Conservation (phyloP, 768 basidiomycete genomes). For the Lepiota venenata region DNA sequence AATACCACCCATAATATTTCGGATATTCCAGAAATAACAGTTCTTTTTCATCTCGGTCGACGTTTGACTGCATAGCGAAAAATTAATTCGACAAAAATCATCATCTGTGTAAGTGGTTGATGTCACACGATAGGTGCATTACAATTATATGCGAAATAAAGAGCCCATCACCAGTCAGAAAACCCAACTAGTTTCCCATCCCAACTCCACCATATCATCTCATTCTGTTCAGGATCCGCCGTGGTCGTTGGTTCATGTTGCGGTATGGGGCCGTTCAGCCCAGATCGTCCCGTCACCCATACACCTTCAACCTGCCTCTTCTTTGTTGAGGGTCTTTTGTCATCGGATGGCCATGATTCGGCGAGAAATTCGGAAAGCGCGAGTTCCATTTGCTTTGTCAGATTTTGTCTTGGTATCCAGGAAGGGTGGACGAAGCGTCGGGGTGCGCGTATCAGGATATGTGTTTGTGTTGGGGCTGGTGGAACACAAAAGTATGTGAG, state of each 20-base stretch:
- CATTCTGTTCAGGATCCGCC: slow-evolving; percentile 29
- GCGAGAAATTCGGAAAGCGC: slow-evolving; percentile 37
- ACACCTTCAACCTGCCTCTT: slow-evolving; percentile 41
- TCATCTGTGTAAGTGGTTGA: too few relatives aligned
- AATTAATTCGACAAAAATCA: too few relatives aligned
- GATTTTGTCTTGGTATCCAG: slow-evolving; percentile 45
- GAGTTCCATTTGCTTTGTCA: slow-evolving; percentile 33
- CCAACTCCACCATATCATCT: slow-evolving; percentile 66
- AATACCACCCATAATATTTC: too few relatives aligned
- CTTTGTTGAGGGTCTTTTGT: slow-evolving; percentile 13
- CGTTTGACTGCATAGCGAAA: too few relatives aligned
- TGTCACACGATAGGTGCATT: too few relatives aligned
- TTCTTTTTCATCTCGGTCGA: too few relatives aligned
- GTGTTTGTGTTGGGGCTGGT: slow-evolving; percentile 43
- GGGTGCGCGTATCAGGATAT: slow-evolving; percentile 43
- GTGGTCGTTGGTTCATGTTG: neutral
- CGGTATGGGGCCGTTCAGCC: slow-evolving; percentile 12
- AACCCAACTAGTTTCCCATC: slow-evolving; percentile 53
- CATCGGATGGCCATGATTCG: slow-evolving; percentile 23
- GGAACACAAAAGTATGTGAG: neutral
- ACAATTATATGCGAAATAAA: too few relatives aligned
- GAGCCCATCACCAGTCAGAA: slow-evolving; percentile 39
- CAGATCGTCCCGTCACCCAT: slow-evolving; percentile 37
- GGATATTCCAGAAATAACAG: too few relatives aligned
- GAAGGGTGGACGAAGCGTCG: slow-evolving; percentile 43